phyloP scores from a whole-genome alignment of 1,139 yeast genomes.

The Hansenula sp. region DNA sequence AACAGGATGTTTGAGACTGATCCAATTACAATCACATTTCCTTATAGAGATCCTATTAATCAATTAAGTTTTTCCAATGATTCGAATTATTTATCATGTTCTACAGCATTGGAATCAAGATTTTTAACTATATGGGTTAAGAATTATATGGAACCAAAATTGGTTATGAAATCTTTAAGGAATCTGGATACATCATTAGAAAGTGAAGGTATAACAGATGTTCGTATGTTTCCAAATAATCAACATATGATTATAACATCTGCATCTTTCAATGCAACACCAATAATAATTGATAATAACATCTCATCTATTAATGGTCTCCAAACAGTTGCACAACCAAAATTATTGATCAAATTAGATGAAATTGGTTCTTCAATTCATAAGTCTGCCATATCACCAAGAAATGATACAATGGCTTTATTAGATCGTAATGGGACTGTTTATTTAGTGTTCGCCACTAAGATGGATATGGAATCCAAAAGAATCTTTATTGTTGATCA shows the following conservation, averaged over 20 bases:
- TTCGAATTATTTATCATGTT: constrained; percentile 68
- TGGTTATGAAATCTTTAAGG: constrained; percentile 61
- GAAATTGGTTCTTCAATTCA: constrained; percentile 85
- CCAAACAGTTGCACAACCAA: constrained; percentile 48
- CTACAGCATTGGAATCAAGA: constrained; percentile 81
- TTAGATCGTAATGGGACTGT: constrained; percentile 75
- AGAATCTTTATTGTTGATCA: constrained; percentile 73
- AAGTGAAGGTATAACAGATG: constrained; percentile 84
- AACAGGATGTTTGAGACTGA: constrained; percentile 30
- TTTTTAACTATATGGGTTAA: constrained; percentile 72
- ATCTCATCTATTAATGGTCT: constrained; percentile 37
- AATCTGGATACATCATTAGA: constrained; percentile 63
- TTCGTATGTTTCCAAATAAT: constrained; percentile 66
- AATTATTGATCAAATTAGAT: constrained; percentile 54
- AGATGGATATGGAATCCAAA: constrained; percentile 47
- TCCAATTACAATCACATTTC: constrained; percentile 74
- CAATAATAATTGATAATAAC: constrained; percentile 56
- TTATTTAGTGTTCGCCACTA: constrained; percentile 64
- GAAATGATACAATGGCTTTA: constrained; percentile 83
- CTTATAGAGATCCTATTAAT: constrained; percentile 82
- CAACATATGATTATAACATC: constrained; percentile 57
- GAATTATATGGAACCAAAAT: constrained; percentile 62
- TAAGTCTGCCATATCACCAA: constrained; percentile 69
- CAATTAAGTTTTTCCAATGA: constrained; percentile 67
- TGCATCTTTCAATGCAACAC: constrained; percentile 55